These are phyloP conservation scores for Cladosporium sp. DNA, from an alignment of 2,329 filamentous ascomycete species.

Conservation along the genomic window DNA sequence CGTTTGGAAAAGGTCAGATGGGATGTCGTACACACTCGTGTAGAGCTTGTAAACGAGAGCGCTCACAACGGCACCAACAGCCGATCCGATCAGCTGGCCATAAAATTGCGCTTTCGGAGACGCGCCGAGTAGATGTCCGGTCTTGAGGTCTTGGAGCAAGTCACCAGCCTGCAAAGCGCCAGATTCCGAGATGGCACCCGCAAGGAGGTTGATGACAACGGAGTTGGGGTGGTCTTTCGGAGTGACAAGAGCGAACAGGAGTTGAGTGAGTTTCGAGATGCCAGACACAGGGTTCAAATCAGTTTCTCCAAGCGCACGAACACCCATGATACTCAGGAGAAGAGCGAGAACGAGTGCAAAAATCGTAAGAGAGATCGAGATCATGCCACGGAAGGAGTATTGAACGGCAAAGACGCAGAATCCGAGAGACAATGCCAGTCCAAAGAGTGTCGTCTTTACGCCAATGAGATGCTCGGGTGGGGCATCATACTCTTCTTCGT, in stretches of 20 bases:
- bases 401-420: constrained; percentile 81
- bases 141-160: constrained; percentile 95
- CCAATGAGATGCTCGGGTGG: constrained; percentile 79
- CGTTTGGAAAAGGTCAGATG: constrained; percentile 85
- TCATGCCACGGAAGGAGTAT: constrained; percentile 75
- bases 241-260: constrained; percentile 89
- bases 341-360: constrained; percentile 79
- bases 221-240: constrained; percentile 75
- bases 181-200: constrained; percentile 79
- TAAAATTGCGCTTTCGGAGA: constrained; percentile 94
- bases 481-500: constrained; percentile 64
- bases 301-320: constrained; percentile 69
- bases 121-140: constrained; percentile 86
- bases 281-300: constrained; percentile 95
- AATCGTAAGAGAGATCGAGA: constrained; percentile 76
- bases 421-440: constrained; percentile 69
- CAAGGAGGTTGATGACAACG: constrained; percentile 91
- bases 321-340: constrained; percentile 60
- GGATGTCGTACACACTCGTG: constrained; percentile 82
- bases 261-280: constrained; percentile 92
- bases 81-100: constrained; percentile 88
- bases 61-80: constrained; percentile 78
- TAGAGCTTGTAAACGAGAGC: constrained; percentile 88
- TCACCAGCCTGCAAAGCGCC: constrained; percentile 93
- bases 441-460: constrained; percentile 64